Base-by-base conservation (phyloP, 129 eudicot species). In the Pulicaria dysenterica region DNA sequence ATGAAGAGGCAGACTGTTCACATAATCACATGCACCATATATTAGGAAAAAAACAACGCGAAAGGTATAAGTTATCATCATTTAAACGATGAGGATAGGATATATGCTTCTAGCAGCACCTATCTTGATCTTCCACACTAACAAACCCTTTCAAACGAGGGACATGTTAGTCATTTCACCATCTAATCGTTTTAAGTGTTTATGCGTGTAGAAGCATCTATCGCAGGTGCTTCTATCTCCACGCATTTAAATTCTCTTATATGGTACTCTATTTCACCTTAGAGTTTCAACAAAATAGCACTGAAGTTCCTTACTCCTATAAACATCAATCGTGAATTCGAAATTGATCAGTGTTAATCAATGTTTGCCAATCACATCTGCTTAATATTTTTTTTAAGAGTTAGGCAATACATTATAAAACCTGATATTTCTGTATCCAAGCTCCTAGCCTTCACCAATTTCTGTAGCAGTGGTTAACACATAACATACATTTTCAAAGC, bases 401-500 rank as follows among this genome's bases (percentile, higher is more conserved):
- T 4, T 17, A 3, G 54, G 15, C 53, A 64, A 15, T 43, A 9
- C 69, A 63, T 3, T 63, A 8, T 31, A 12, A n/a, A 12, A n/a
- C 12, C 68, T 62, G 8, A 62, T n/a, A 62, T 62, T 14, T 64
- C 15, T 5, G 42, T 46, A 65, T 49, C 38, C 71, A 46, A 65
- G 31, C 19, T 46, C 45, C 72, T 24, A 24, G 31, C 1, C 31
- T 67, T 12, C 42, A 46, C 56, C 44, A 34, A 45, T 24, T 37
- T 4, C 31, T 24, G 31, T 24, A 24, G 31, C 31, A 24, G 31
- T 24, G 31, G 31, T 24, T 39, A 66, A 58, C 75, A 56, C 68
- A 72, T 44, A 24, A 41, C 40, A 72, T 58, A 44, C 68, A 72
- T 72, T 49, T 51, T 59, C 60, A 73, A 74, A 17, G 31, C 15